Evolutionary conservation across 2,329 filamentous ascomycete species (phyloP).

Genomic region (Fusarium coicis): DNA sequence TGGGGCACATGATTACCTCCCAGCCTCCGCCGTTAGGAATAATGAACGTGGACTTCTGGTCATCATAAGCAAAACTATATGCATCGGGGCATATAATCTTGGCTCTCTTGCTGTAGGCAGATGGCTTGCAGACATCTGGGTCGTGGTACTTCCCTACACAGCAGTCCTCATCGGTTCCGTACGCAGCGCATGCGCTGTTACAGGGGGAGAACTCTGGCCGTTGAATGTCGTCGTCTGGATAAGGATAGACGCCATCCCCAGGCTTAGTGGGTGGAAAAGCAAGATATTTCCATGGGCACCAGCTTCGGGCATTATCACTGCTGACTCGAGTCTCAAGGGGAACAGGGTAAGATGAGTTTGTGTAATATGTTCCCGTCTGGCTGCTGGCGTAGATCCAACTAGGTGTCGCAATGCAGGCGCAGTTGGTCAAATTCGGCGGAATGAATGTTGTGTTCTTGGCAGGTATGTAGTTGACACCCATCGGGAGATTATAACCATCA

Average conservation of each 20-base stretch:
- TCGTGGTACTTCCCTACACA: constrained; percentile 77
- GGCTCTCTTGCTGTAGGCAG: constrained; percentile 74
- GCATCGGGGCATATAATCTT: constrained; percentile 86
- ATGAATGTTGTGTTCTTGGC: constrained; percentile 73
- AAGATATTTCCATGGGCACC: constrained; percentile 86
- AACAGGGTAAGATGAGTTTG: constrained; percentile 73
- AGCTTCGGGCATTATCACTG: constrained; percentile 67
- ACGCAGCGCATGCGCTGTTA: constrained; percentile 79
- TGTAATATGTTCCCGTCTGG: constrained; percentile 66
- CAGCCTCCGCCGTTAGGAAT: constrained; percentile 77
- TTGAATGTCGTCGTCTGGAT: constrained; percentile 78
- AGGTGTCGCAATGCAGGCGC: constrained; percentile 78
- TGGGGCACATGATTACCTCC: constrained; percentile 81
- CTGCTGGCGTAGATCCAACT: constrained; percentile 68
- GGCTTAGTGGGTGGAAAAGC: constrained; percentile 74
- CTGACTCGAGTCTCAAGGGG: constrained; percentile 72
- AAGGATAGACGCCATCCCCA: constrained; percentile 81
- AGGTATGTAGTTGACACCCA: constrained; percentile 71
- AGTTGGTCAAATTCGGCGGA: constrained; percentile 80
- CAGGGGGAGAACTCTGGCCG: constrained; percentile 82
- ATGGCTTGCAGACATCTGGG: constrained; percentile 71
- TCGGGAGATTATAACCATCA: constrained; percentile 83
- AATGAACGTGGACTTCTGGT: constrained; percentile 69
- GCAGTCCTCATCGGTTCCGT: constrained; percentile 74
- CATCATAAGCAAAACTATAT: constrained; percentile 79